Percentiles rank a stretch among this genome's conserved stretches.
These are phyloP conservation scores for Tetrahymena malaccensis DNA, from an alignment of 73 alveolate species.

Conservation along the genomic window DNA sequence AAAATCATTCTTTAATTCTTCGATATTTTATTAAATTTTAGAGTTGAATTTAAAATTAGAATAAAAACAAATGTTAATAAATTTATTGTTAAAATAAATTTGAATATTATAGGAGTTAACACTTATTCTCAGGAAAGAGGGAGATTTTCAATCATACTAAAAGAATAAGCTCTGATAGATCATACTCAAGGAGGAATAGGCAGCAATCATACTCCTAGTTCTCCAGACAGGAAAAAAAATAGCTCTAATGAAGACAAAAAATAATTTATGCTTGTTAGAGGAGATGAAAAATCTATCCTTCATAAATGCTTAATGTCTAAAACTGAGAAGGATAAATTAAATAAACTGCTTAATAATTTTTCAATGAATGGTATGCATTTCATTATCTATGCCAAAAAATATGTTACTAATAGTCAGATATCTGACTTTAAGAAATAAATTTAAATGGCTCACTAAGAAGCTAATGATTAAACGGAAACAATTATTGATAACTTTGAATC, in stretches of 20 bases:
- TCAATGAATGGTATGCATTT: not conserved
- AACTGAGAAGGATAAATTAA: not conserved
- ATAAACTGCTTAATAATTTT: not conserved
- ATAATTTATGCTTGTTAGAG: not conserved
- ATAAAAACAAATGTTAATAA: no score
- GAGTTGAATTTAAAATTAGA: no score
- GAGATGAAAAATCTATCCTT: not conserved
- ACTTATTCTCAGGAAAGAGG: not conserved
- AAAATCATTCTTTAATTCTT: no score
- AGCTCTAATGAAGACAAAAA: not conserved
- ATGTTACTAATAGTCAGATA: not conserved
- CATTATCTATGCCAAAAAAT: not conserved
- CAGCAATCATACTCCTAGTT: not conserved
- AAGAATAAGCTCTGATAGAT: not conserved
- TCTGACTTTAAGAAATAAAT: not conserved
- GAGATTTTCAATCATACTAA: not conserved
- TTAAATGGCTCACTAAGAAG: not conserved
- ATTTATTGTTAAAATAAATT: no score
- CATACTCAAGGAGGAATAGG: not conserved
- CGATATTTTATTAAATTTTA: no score
- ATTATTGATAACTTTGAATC: not conserved
- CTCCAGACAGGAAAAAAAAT: not conserved
- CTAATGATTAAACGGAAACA: not conserved
- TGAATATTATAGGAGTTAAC: not conserved
- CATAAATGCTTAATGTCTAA: not conserved